phyloP scores from a whole-genome alignment of 805 yeast genomes.

The Saccharomycopsis synnaedendra region DNA sequence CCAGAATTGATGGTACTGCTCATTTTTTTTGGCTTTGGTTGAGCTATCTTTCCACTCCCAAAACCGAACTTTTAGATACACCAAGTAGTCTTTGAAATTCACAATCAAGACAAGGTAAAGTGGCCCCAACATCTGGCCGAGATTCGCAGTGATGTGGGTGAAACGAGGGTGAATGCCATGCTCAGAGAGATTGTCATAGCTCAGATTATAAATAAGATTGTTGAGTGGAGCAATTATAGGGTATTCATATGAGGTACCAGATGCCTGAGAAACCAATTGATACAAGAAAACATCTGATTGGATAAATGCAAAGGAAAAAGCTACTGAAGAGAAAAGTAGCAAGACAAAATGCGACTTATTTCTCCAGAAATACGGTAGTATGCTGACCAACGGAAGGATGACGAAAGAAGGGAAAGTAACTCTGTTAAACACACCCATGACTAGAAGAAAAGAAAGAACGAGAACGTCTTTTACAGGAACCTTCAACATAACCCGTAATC shows the following conservation, averaged over 20 bases:
- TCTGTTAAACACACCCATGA: constrained; percentile 74
- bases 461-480: background rate
- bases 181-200: constrained; percentile 41
- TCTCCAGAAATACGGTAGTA: constrained; percentile 31
- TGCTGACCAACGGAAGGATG: constrained; percentile 43
- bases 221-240: constrained; percentile 51
- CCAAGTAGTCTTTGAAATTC: constrained; percentile 9
- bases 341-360: constrained; percentile 21
- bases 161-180: constrained; percentile 82
- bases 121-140: constrained; percentile 83
- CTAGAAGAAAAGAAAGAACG: constrained; percentile 23
- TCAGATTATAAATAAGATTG: constrained; percentile 61
- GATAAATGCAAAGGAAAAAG: constrained; percentile 29
- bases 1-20: constrained; percentile 3
- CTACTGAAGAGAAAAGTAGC: constrained; percentile 17
- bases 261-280: constrained; percentile 10
- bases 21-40: background rate
- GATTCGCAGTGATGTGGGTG: constrained; percentile 62
- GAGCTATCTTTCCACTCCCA: background rate
- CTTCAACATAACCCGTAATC: constrained; percentile 18
- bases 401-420: constrained; percentile 75
- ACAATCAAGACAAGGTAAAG: constrained; percentile 20
- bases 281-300: constrained; percentile 38
- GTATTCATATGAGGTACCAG: background rate
- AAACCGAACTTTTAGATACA: background rate